Base-by-base conservation (phyloP, 139 green algal species). In the Ettlia oleoabundans region DNA sequence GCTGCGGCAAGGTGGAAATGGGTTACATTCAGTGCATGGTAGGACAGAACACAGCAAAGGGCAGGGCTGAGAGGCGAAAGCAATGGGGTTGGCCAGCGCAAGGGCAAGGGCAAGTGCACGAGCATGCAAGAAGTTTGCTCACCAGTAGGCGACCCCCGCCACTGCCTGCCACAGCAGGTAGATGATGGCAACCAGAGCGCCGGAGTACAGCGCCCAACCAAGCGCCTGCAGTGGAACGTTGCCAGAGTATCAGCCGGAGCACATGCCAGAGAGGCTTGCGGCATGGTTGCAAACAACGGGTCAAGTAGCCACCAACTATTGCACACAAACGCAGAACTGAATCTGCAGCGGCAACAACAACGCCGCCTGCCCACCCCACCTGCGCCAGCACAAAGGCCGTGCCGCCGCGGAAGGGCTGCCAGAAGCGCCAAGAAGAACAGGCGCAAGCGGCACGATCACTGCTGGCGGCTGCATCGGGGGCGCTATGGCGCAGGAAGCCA, bases 321-420 rank as follows among this genome's bases (percentile, higher is more conserved):
- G n/a, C n/a, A n/a, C n/a, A n/a, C 38, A 58, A 24, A 58, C 55
- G 55, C 55, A 65, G n/a, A n/a, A n/a, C n/a, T n/a, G n/a, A n/a
- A n/a, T n/a, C n/a, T n/a, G n/a, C n/a, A n/a, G n/a, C n/a, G n/a
- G n/a, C n/a, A n/a, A n/a, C n/a, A n/a, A n/a, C n/a, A n/a, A n/a
- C n/a, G n/a, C n/a, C n/a, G n/a, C n/a, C n/a, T n/a, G n/a, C n/a
- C n/a, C n/a, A n/a, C n/a, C n/a, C n/a, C 24, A 67, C 76, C 70
- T 87, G 83, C 4, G 90, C 94, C 3, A 91, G 88, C 35, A 97
- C 91, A 85, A 97, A 97, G 1, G 83, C 87, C 1, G 85, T 88
- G 30, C 94, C 94, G 28, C 94, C 92, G 64, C 73, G 58, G 78
- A 97, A 96, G 13, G 94, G 94, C 89, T 97, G 94, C 58, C 89